A percentile compares a stretch with the other conserved stretches of the same genome.
These are phyloP conservation scores for Teunomyces lycoperdinae DNA, from an alignment of 805 yeast species.

Conservation along the genomic window DNA sequence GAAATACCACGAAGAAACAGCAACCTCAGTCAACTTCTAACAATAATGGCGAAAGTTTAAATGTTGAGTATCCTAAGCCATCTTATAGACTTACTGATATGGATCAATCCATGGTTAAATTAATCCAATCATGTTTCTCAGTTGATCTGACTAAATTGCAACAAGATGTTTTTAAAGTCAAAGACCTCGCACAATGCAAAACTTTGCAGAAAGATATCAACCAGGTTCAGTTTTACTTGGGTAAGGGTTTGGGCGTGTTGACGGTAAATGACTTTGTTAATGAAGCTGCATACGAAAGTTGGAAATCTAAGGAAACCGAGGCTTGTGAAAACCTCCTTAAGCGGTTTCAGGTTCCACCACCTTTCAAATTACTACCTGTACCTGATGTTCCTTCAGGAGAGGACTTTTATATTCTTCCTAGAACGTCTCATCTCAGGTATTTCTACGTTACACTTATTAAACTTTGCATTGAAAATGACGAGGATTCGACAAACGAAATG, in stretches of 20 bases:
- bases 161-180: conserved; percentile 47
- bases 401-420: conserved; percentile 37
- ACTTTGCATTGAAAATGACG: conserved; percentile 44
- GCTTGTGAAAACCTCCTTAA: conserved; percentile 20
- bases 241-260: conserved; percentile 42
- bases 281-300: conserved; percentile 21
- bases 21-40: neutral
- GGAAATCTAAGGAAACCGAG: conserved; percentile 30
- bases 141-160: conserved; percentile 51
- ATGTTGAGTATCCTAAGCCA: conserved; percentile 37
- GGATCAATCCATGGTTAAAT: conserved; percentile 41
- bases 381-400: conserved; percentile 34
- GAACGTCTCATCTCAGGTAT: conserved; percentile 31
- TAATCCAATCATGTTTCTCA: conserved; percentile 48
- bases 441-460: conserved; percentile 40
- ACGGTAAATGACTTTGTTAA: conserved; percentile 22
- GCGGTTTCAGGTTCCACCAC: conserved; percentile 33
- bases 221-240: conserved; percentile 30
- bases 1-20: conserved; percentile 14
- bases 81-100: conserved; percentile 55
- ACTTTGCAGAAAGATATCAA: conserved; percentile 35
- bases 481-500: conserved; percentile 7
- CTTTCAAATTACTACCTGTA: conserved; percentile 26
- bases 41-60: neutral
- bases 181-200: conserved; percentile 39